A percentile compares a stretch with the other conserved stretches of the same genome.
Conservation (phyloP, 176 grass and related monocot genomes). For the Poa annua region DNA sequence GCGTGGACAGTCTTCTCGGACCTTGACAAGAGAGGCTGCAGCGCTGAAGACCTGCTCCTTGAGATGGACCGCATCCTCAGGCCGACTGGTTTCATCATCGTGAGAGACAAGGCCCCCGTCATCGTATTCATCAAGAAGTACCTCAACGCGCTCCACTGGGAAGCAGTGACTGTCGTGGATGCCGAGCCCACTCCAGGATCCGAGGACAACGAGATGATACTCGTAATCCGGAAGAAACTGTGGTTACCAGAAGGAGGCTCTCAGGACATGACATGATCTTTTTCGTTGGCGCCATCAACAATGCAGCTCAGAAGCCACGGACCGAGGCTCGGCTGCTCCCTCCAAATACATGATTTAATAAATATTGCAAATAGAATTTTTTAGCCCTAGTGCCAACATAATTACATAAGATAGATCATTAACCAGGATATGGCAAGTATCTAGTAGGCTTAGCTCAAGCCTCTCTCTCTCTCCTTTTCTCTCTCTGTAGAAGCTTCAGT, state of each 20-base stretch:
- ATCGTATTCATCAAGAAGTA: slow-evolving; percentile 89
- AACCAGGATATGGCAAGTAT: slow-evolving; percentile 48
- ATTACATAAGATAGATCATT: slow-evolving; percentile 49
- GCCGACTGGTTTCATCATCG: slow-evolving; percentile 83
- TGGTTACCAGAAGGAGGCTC: slow-evolving; percentile 58
- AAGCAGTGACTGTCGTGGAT: slow-evolving; percentile 62
- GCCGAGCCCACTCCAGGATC: slow-evolving; percentile 66
- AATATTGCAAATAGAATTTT: slow-evolving; percentile 31
- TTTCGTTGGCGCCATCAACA: not conserved
- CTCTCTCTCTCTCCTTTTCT: slow-evolving; percentile 9
- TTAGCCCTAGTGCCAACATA: slow-evolving; percentile 24
- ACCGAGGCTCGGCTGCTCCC: slow-evolving; percentile 44
- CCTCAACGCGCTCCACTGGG: slow-evolving; percentile 75
- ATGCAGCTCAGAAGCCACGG: slow-evolving; percentile 38
- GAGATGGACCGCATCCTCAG: slow-evolving; percentile 94
- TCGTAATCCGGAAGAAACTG: slow-evolving; percentile 83
- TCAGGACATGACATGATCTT: no score
- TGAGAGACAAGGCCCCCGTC: slow-evolving; percentile 68
- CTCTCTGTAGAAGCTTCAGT: slow-evolving; percentile 14
- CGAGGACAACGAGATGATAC: slow-evolving; percentile 71
- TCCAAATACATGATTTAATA: slow-evolving; percentile 18
- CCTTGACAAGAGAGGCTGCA: slow-evolving; percentile 87
- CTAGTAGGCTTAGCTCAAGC: slow-evolving; percentile 39
- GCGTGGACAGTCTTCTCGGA: slow-evolving; percentile 93
- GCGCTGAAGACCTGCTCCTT: slow-evolving; percentile 88